phyloP scores from a whole-genome alignment of 31 red algal species.

The Endocladia muricata region DNA sequence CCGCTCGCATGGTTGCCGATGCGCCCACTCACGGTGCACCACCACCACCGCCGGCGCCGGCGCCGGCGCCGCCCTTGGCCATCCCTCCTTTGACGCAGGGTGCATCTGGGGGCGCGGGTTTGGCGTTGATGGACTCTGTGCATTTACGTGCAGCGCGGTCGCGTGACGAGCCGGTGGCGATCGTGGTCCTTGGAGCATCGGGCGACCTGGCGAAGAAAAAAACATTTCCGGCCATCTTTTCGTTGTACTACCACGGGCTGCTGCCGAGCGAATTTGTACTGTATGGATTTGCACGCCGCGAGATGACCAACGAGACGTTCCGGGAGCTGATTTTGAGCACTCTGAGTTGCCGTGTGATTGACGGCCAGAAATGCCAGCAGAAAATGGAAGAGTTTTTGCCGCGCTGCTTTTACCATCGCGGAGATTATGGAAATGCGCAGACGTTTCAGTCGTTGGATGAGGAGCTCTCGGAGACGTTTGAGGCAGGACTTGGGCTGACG shows the following conservation, averaged over 20 bases:
- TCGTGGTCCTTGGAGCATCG: slow-evolving; percentile 93
- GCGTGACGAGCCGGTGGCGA: slow-evolving; percentile 59
- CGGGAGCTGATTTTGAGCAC: slow-evolving; percentile 41
- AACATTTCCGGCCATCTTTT: slow-evolving; percentile 88
- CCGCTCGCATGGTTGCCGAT: no score
- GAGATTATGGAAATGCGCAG: slow-evolving; percentile 68
- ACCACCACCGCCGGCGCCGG: no score
- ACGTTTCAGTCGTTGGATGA: slow-evolving; percentile 27
- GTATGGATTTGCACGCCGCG: slow-evolving; percentile 85
- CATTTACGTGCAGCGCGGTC: slow-evolving; percentile 45
- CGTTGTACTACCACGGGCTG: slow-evolving; percentile 62
- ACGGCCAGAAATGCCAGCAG: slow-evolving; percentile 27
- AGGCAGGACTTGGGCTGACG: slow-evolving; percentile 14
- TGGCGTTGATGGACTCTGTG: slow-evolving; percentile 85
- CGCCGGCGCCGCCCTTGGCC: no score
- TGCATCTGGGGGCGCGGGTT: no score
- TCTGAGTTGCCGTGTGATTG: slow-evolving; percentile 20
- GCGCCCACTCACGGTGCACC: no score
- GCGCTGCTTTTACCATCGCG: slow-evolving; percentile 69
- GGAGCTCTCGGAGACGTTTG: slow-evolving; percentile 39
- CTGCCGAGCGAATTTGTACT: slow-evolving; percentile 76
- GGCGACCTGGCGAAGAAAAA: slow-evolving; percentile 98
- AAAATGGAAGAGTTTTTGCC: slow-evolving; percentile 74
- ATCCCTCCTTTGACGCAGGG: no score
- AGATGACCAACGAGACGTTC: slow-evolving; percentile 67